phyloP scores from a whole-genome alignment of 352 stramenopile species.

The Phytophthora lateralis region DNA sequence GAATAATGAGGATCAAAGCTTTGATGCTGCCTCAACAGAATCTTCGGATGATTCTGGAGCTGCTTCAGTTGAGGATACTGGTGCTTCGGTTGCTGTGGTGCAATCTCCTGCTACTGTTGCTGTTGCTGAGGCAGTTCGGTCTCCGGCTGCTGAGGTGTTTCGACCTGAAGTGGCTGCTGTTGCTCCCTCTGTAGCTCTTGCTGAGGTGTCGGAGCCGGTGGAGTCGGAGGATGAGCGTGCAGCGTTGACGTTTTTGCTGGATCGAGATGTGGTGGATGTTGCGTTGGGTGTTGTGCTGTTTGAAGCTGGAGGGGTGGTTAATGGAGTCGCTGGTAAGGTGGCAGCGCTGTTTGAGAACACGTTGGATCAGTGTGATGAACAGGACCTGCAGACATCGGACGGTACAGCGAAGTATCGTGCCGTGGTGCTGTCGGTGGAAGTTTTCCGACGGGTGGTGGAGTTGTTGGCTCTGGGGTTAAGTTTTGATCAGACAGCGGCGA shows the following conservation, averaged over 20 bases:
- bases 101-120: background rate
- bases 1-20: background rate
- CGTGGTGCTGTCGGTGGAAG: constrained; percentile 10
- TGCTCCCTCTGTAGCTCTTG: background rate
- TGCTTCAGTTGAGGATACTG: background rate
- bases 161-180: background rate
- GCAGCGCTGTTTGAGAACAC: constrained; percentile 24
- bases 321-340: background rate
- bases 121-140: background rate
- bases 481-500: constrained; percentile 24
- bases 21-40: background rate
- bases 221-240: background rate
- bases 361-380: constrained; percentile 16
- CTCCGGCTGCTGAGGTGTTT: background rate
- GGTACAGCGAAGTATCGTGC: constrained; percentile 28
- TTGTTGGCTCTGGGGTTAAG: constrained; percentile 22
- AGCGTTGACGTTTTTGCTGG: constrained; percentile 20
- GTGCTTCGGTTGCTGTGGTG: constrained; percentile 1
- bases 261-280: constrained; percentile 31
- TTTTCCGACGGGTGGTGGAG: constrained; percentile 23
- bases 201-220: background rate
- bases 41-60: background rate
- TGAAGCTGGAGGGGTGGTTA: constrained; percentile 7
- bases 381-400: constrained; percentile 22
- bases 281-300: constrained; percentile 19